Evolutionary conservation across 495 filamentous ascomycete species (phyloP).

Genomic region (Penicillium bialowiezense): DNA sequence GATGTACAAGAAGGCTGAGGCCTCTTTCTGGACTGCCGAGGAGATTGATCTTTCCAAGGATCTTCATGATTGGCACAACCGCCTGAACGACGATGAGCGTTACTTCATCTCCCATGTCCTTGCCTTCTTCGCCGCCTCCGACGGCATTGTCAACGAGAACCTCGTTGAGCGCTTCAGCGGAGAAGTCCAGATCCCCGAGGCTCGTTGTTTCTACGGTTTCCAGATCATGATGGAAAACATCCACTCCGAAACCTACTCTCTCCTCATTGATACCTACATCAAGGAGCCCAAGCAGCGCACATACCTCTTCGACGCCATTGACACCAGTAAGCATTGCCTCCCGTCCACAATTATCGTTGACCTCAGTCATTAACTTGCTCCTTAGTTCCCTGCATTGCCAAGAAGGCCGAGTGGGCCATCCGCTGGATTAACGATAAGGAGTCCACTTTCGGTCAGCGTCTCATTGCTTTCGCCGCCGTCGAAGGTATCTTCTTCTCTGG

Average conservation of each 20-base stretch:
- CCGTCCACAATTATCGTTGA: background rate
- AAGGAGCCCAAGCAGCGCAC: constrained; percentile 95
- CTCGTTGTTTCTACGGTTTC: constrained; percentile 99
- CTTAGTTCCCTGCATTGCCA: constrained; percentile 85
- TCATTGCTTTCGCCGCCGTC: constrained; percentile 95
- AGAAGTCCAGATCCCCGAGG: constrained; percentile 96
- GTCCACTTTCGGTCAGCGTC: constrained; percentile 91
- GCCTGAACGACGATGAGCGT: constrained; percentile 91
- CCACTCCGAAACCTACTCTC: constrained; percentile 98
- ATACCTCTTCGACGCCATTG: constrained; percentile 97
- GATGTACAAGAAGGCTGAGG: constrained; percentile 99
- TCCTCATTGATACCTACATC: constrained; percentile 99
- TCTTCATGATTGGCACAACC: constrained; percentile 98
- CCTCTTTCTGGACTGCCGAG: constrained; percentile 99
- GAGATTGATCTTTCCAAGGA: constrained; percentile 99
- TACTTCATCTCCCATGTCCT: constrained; percentile 98
- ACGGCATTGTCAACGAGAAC: constrained; percentile 99
- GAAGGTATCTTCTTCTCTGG: constrained; percentile 99
- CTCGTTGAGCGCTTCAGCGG: constrained; percentile 95
- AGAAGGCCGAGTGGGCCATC: constrained; percentile 98
- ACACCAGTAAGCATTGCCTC: constrained; percentile 67
- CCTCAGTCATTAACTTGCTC: constrained; percentile 25
- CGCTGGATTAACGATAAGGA: constrained; percentile 89
- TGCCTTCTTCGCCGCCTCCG: constrained; percentile 99
- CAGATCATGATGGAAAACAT: constrained; percentile 99